These are phyloP conservation scores for Ettlia oleoabundans DNA, from an alignment of 139 green algal species.

Conservation along the genomic window DNA sequence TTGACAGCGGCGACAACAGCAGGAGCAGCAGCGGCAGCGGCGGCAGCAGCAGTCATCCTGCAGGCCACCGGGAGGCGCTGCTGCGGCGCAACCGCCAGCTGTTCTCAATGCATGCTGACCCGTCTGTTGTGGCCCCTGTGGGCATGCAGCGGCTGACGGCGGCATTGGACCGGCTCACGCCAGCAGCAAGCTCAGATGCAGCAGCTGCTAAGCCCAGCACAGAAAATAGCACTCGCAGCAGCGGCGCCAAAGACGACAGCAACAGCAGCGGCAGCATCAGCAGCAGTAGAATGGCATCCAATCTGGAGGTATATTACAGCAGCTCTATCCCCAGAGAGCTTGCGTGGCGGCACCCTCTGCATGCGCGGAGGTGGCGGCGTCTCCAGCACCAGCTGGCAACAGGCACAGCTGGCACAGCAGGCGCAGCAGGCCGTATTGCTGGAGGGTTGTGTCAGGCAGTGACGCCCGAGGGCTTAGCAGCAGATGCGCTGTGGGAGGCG, in stretches of 20 bases:
- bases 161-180: background rate
- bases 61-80: background rate
- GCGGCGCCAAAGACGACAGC: background rate
- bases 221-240: no score
- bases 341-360: slow-evolving; percentile 17
- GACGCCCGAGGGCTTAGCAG: slow-evolving; percentile 4
- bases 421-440: background rate
- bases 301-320: no score
- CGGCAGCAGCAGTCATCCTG: background rate
- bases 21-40: background rate
- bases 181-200: no score
- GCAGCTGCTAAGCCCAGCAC: no score
- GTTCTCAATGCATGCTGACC: background rate
- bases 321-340: no score
- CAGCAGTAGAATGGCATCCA: background rate
- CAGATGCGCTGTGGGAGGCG: background rate
- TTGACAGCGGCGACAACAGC: background rate
- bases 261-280: background rate
- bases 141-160: slow-evolving; percentile 6
- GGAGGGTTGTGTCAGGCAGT: no score
- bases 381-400: background rate
- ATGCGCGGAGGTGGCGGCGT: slow-evolving; percentile 1
- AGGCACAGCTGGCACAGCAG: background rate
- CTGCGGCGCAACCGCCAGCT: slow-evolving; percentile 14
- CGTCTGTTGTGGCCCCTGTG: background rate